Evolutionary conservation across 495 filamentous ascomycete genomes (phyloP), one percentile per base, ranked within the genome.

Genomic region (Daldinia vernicosa): DNA sequence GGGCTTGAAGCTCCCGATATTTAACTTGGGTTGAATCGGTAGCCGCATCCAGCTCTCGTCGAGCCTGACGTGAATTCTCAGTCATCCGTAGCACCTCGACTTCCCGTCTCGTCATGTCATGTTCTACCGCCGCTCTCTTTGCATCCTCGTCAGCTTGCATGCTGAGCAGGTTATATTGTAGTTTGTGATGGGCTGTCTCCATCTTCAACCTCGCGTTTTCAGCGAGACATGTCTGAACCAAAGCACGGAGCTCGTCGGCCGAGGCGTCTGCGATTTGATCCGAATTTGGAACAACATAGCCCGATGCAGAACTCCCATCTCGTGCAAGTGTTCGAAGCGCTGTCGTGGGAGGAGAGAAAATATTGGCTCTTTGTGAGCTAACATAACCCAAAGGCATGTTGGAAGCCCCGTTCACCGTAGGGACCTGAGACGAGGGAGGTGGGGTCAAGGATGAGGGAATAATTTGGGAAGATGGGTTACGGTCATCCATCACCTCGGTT

Each of bases 121-220:
- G 92, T 79, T 99, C 95, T 11, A 98, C 95, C 37, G 89, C 92
- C 64, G 94, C 93, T 39, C 94, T 88, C 77, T 96, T 94, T 4
- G 92, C 85, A 26, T 93, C 91, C 77, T 97, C 94, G 30, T 90
- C 87, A 45, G 91, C 95, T 74, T 96, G 92, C 57, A 98, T 92
- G 55, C 85, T 89, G 24, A 97, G 86, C 67, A 99, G 85, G 72
- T 89, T 93, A 75, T 95, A 93, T 76, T 98, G 95, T 53, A 99
- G 81, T 75, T 95, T 97, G 83, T 96, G 91, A 76, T 99, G 95
- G 26, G 96, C 90, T 1, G 92, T 90, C 51, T 91, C 90, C 84
- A 93, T 92, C 54, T 93, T 92, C 56, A 95, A 87, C 32, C 80
- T 83, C 37, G 83, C 81, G 54, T 90, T 84, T 60, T 89, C 86